Percentiles rank a stretch among this genome's conserved stretches.
Evolutionary conservation across 140 eudicot genomes (phyloP).

Genomic region (Anethum foeniculum): DNA sequence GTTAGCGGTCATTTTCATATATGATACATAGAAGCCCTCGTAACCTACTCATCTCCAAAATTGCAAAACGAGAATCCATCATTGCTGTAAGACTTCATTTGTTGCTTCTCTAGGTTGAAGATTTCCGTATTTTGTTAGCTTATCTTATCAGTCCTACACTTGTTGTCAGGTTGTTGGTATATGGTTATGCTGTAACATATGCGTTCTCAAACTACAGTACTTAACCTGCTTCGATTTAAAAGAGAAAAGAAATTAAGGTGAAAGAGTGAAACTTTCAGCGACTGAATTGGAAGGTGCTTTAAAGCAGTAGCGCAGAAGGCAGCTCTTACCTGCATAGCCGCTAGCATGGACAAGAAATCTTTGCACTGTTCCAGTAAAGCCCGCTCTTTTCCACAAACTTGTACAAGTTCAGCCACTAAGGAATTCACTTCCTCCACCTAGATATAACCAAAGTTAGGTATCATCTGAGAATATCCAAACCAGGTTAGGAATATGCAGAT

Average conservation of each 20-base stretch:
- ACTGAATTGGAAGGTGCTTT: not conserved
- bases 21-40: not conserved
- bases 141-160: slow-evolving; percentile 39
- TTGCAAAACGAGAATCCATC: not conserved
- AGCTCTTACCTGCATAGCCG: slow-evolving; percentile 58
- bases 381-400: slow-evolving; percentile 57
- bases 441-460: slow-evolving; percentile 1
- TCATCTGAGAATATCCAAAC: not conserved
- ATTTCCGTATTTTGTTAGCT: slow-evolving; percentile 45
- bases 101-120: not conserved
- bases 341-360: slow-evolving; percentile 61
- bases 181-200: slow-evolving; percentile 49
- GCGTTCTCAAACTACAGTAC: slow-evolving; percentile 77
- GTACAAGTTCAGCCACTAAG: slow-evolving; percentile 60
- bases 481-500: not conserved
- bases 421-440: slow-evolving; percentile 82
- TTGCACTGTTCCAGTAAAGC: slow-evolving; percentile 67
- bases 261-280: not conserved
- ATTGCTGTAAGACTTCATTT: not conserved
- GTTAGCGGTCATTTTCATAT: not conserved
- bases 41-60: not conserved
- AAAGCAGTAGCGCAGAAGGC: not conserved
- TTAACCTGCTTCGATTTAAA: slow-evolving; percentile 45
- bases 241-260: not conserved
- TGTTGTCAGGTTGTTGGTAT: slow-evolving; percentile 33